Evolutionary conservation across 164 flowering plant species (phyloP).

Genomic region (Kingdonia uniflora): DNA sequence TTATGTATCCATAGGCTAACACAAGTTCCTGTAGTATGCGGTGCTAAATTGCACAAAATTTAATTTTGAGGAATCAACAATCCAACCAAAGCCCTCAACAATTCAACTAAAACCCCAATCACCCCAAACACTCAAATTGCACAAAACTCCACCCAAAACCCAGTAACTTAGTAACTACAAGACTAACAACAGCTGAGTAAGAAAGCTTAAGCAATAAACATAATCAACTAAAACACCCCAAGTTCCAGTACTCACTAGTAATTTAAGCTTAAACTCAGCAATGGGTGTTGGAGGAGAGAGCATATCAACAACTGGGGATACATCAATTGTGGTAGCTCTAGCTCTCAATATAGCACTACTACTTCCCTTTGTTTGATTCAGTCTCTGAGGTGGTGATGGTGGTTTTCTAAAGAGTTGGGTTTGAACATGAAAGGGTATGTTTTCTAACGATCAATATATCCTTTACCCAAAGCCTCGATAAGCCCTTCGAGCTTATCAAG

Average conservation of each 20-base stretch:
- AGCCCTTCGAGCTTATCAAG: no score
- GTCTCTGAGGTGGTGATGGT: not conserved
- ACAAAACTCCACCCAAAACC: no score
- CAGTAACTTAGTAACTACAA: no score
- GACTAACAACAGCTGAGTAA: no score
- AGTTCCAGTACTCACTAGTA: slow-evolving; percentile 17
- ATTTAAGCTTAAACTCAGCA: slow-evolving; percentile 50
- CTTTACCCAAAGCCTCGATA: no score
- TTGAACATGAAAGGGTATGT: not conserved
- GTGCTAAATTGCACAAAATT: no score
- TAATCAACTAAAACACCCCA: no score
- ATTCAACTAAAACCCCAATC: not conserved
- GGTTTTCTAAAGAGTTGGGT: not conserved
- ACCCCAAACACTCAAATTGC: not conserved
- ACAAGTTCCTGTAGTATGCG: no score
- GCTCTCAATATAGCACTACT: no score
- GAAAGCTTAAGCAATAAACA: no score
- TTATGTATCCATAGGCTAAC: no score
- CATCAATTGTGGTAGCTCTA: slow-evolving; percentile 2
- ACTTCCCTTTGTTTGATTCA: slow-evolving; percentile 10
- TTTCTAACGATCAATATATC: no score
- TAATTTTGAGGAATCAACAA: not conserved
- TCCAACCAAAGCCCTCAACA: slow-evolving; percentile 4
- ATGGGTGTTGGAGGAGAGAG: slow-evolving; percentile 21
- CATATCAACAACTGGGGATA: slow-evolving; percentile 21